A percentile compares a stretch with the other conserved stretches of the same genome.
These are phyloP conservation scores for Albifimbria verrucaria DNA, from an alignment of 2,329 filamentous ascomycete species.

Conservation along the genomic window DNA sequence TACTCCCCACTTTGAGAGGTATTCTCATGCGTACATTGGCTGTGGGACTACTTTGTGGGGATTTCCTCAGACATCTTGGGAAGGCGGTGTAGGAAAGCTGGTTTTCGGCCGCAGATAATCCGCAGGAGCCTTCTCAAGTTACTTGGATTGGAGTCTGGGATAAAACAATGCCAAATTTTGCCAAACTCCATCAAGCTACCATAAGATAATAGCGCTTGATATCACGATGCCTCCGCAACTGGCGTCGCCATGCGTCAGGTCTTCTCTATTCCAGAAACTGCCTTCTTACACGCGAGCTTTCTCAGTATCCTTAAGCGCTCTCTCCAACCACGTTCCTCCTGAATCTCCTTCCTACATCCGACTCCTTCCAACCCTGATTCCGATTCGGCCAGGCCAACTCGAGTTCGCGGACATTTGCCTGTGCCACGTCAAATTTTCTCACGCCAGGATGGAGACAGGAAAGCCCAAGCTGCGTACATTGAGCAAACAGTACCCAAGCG, in stretches of 20 bases:
- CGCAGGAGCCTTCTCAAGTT: not conserved
- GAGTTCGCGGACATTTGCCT: slow-evolving; percentile 76
- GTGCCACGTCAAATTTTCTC: slow-evolving; percentile 79
- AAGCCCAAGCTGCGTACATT: slow-evolving; percentile 61
- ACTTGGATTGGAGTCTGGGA: too few relatives aligned
- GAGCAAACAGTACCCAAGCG: slow-evolving; percentile 56
- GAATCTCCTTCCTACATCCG: slow-evolving; percentile 88
- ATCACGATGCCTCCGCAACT: slow-evolving; percentile 24
- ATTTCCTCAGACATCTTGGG: not conserved
- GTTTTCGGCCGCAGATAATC: not conserved
- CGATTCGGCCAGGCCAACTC: slow-evolving; percentile 41
- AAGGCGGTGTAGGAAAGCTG: not conserved
- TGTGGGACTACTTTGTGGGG: not conserved
- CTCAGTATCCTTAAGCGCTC: slow-evolving; percentile 31
- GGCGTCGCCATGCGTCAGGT: slow-evolving; percentile 20
- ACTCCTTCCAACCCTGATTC: slow-evolving; percentile 72
- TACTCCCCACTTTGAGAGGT: not conserved
- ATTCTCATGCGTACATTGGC: too few relatives aligned
- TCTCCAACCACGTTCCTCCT: slow-evolving; percentile 63
- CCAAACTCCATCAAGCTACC: too few relatives aligned
- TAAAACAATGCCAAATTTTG: not conserved
- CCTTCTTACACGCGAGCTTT: slow-evolving; percentile 21
- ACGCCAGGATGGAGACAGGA: slow-evolving; percentile 51
- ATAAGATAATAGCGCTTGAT: not conserved
- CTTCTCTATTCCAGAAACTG: slow-evolving; percentile 16